Percentiles rank a stretch among this genome's conserved stretches.
Conservation (phyloP, 768 basidiomycete genomes). For the Mrakia hoshinonis region DNA sequence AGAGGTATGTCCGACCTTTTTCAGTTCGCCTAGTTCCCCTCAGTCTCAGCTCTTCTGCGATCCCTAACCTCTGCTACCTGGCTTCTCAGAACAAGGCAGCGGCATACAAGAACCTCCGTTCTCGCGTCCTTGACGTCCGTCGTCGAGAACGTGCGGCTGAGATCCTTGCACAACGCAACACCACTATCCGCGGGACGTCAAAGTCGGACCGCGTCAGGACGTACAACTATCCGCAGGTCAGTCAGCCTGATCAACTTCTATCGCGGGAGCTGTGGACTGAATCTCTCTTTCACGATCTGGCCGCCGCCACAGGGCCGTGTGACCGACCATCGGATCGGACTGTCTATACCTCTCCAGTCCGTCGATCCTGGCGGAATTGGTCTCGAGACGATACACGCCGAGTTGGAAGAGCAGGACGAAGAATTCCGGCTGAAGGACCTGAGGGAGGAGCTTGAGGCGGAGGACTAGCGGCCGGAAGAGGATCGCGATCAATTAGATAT, state of each 20-base stretch:
- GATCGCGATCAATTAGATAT: too few relatives aligned
- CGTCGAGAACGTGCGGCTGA: not conserved
- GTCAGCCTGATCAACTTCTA: not conserved
- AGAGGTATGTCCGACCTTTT: not conserved
- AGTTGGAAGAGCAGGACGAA: not conserved
- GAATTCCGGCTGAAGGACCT: not conserved
- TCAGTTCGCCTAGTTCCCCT: not conserved
- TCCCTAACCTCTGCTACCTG: not conserved
- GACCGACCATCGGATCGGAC: not conserved
- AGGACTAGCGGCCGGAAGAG: not conserved
- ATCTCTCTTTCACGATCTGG: too few relatives aligned
- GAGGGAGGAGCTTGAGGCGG: not conserved
- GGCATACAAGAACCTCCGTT: not conserved
- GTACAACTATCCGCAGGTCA: not conserved
- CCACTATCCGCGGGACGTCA: not conserved
- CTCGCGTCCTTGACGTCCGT: not conserved
- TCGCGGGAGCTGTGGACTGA: not conserved
- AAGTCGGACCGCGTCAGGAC: not conserved
- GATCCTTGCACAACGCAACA: not conserved
- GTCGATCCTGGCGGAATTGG: not conserved
- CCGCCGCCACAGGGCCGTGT: not conserved
- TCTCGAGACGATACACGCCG: not conserved
- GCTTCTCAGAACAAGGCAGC: not conserved
- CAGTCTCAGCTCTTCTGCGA: not conserved
- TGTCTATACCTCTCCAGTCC: not conserved